Evolutionary conservation across 495 filamentous ascomycete species (phyloP).

Genomic region (Aspergillus nanangensis): DNA sequence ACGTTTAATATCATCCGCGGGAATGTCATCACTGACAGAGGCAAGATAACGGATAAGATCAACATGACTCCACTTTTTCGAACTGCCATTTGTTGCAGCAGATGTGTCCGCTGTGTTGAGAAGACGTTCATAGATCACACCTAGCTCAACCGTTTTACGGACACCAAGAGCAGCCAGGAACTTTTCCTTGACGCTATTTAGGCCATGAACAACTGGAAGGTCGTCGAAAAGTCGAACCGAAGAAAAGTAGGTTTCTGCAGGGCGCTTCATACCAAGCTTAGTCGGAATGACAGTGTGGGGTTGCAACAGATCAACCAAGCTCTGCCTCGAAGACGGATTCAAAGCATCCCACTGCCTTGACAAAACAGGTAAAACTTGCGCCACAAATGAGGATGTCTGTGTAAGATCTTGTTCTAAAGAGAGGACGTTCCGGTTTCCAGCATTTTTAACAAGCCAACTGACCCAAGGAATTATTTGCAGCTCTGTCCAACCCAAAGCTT

Average conservation of each 20-base stretch:
- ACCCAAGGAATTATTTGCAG: constrained; percentile 81
- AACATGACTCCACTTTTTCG: constrained; percentile 78
- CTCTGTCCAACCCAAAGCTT: constrained; percentile 78
- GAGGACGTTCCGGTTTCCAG: constrained; percentile 40
- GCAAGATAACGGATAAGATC: constrained; percentile 92
- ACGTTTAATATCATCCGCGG: constrained; percentile 72
- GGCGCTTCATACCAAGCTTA: constrained; percentile 82
- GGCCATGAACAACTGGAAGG: constrained; percentile 71
- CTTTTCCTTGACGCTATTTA: constrained; percentile 81
- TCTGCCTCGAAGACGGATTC: constrained; percentile 58
- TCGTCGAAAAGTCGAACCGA: constrained; percentile 92
- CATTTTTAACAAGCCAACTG: constrained; percentile 64
- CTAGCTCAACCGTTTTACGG: constrained; percentile 81
- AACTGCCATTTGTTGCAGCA: constrained; percentile 31
- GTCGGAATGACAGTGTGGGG: constrained; percentile 80
- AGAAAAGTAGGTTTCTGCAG: constrained; percentile 85
- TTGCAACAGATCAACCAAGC: constrained; percentile 56
- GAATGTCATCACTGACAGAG: constrained; percentile 87
- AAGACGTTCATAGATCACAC: constrained; percentile 86
- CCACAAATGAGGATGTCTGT: constrained; percentile 67
- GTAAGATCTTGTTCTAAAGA: constrained; percentile 58
- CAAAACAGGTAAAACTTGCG: constrained; percentile 69
- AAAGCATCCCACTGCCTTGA: constrained; percentile 86
- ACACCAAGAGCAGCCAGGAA: constrained; percentile 76
- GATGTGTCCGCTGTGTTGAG: constrained; percentile 48